A percentile compares a stretch with the other conserved stretches of the same genome.
Conservation (phyloP, 2,329 filamentous ascomycete species). For the Alternaria sp. region DNA sequence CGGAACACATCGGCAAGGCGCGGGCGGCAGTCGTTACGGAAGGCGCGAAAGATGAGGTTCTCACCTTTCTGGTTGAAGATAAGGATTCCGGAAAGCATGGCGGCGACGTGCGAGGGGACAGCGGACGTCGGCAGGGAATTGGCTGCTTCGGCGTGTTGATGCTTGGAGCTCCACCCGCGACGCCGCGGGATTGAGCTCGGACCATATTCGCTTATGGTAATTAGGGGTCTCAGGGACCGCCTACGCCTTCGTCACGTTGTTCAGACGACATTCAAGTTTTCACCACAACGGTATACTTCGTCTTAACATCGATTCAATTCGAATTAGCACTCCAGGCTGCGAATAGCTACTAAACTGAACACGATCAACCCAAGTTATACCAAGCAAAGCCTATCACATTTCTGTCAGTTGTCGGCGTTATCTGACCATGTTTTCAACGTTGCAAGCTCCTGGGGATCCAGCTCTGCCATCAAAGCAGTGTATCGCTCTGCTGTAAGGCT, state of each 20-base stretch:
- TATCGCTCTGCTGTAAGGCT: background rate
- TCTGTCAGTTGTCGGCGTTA: background rate
- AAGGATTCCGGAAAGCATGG: conserved; percentile 95
- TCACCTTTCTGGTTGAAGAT: conserved; percentile 99
- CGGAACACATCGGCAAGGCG: conserved; percentile 98
- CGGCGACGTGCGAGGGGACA: conserved; percentile 11
- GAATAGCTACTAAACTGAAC: background rate
- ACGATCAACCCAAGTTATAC: background rate
- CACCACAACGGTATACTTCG: background rate
- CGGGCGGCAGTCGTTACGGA: conserved; percentile 97
- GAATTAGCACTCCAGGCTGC: background rate
- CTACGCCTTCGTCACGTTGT: background rate
- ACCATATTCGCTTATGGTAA: conserved; percentile 6
- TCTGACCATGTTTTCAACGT: background rate
- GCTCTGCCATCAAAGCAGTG: conserved; percentile 1
- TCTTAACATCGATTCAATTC: background rate
- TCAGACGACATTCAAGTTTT: background rate
- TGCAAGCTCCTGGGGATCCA: background rate
- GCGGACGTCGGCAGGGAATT: conserved; percentile 14
- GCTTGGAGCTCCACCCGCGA: conserved; percentile 19
- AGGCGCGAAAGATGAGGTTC: conserved; percentile 98
- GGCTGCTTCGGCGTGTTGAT: conserved; percentile 15
- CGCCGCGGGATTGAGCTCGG: conserved; percentile 25
- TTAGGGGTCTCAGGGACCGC: conserved; percentile 2
- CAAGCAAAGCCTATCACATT: background rate